phyloP scores from a whole-genome alignment of 225 moss, liverwort and hornwort species.

The Bryum argenteum region DNA sequence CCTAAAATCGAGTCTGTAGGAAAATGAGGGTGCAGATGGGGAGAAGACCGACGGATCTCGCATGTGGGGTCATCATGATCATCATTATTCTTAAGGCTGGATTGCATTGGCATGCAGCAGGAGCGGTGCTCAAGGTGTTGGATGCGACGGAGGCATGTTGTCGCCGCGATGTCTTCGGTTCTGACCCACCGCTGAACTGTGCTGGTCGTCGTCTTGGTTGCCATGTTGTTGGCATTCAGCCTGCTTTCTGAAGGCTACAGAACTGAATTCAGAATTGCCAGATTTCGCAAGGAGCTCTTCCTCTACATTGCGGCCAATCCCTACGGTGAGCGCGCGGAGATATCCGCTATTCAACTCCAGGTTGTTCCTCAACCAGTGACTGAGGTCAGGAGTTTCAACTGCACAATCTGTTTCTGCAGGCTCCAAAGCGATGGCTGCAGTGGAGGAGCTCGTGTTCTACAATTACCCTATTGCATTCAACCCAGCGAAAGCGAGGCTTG shows the following conservation, averaged over 20 bases:
- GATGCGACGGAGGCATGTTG: background rate
- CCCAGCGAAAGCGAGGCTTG: constrained; percentile 68
- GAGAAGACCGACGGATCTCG: too few species aligned
- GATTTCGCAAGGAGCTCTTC: constrained; percentile 5
- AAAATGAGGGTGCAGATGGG: too few species aligned
- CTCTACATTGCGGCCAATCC: background rate
- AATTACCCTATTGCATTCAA: constrained; percentile 76
- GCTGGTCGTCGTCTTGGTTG: constrained; percentile 4
- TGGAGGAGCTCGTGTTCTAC: constrained; percentile 53
- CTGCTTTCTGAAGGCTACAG: constrained; percentile 20
- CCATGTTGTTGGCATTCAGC: constrained; percentile 16
- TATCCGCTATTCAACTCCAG: background rate
- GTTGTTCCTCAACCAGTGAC: background rate
- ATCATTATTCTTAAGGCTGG: too few species aligned
- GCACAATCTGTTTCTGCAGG: constrained; percentile 3
- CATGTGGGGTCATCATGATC: too few species aligned
- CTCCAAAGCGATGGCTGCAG: constrained; percentile 16
- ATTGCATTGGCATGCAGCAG: background rate
- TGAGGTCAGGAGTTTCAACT: background rate
- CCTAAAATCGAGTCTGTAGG: too few species aligned
- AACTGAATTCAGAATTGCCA: constrained; percentile 19
- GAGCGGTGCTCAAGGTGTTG: background rate
- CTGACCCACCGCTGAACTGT: constrained; percentile 8
- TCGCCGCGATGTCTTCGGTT: background rate
- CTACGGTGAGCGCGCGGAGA: background rate